Evolutionary conservation across 805 yeast species (phyloP), one percentile per base, ranked within the genome.

Genomic region (Grigorovia jiainica): DNA sequence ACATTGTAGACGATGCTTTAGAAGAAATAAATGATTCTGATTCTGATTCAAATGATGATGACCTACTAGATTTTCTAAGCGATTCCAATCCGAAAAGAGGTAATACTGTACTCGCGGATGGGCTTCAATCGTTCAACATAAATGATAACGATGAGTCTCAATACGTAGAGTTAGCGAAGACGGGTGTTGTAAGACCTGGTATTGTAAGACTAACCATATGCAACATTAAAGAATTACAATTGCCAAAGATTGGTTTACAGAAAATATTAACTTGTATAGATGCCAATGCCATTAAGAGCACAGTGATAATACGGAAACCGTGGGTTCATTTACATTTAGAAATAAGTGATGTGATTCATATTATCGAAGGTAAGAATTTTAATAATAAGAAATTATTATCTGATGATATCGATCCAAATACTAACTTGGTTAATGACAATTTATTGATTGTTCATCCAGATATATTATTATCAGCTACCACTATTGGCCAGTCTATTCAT

Each of bases 371-470:
- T 5, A 70, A 60, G 4, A 50, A 54, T 18, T 39, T 40, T 29
- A 48, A 48, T 20, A 51, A 59, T 43, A 55, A 55, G 42, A 44
- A 56, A 31, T 43, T 60, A 25, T 43, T 60, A 16, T 59, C 65
- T 3, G 55, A 52, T 37, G 61, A 57, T 38, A 50, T 43, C 27
- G 52, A 60, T 45, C 57, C 60, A 0, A 37, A 44, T 9, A 57
- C 61, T 1, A 48, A 47, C 9, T 29, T 45, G 15, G 49, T 72
- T 44, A 62, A 70, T 27, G 71, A 71, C 24, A 78, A 82, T 49
- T 57, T 87, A n/a, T 60, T 89, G 23, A 71, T 90, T 17, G 73
- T 92, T 72, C 75, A 83, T 49, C 98, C 98, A 0, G 97, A 92
- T 56, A 63, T 76, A 4, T 62, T 92, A 10, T 63, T 90, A 0